Percentiles rank a stretch among this genome's conserved stretches.
These are phyloP conservation scores for Kodamaea kakaduensis DNA, from an alignment of 805 yeast species.

Conservation along the genomic window DNA sequence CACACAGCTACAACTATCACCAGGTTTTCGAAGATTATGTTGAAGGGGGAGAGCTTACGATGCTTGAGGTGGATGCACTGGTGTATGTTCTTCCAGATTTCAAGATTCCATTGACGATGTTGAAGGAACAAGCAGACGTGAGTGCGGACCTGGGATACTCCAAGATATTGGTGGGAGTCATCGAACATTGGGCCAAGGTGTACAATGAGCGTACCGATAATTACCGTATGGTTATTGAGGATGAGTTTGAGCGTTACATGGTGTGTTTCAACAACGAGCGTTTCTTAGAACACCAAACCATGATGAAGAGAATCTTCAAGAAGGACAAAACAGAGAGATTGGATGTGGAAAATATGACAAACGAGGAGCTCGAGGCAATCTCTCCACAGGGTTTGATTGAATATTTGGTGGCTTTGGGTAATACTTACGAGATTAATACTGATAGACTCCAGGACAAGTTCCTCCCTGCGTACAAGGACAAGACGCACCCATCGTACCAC, in stretches of 20 bases:
- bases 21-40: conserved; percentile 40
- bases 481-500: conserved; percentile 48
- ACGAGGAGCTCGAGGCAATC: conserved; percentile 33
- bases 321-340: conserved; percentile 14
- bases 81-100: conserved; percentile 69
- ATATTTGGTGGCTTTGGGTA: conserved; percentile 76
- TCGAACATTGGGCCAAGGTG: conserved; percentile 62
- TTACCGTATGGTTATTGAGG: conserved; percentile 56
- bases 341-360: conserved; percentile 39
- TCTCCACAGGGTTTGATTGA: conserved; percentile 70
- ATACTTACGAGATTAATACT: conserved; percentile 78
- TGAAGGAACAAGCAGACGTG: conserved; percentile 84
- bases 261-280: conserved; percentile 38
- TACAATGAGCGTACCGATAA: conserved; percentile 57
- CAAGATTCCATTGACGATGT: conserved; percentile 72
- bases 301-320: conserved; percentile 32
- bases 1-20: conserved; percentile 62
- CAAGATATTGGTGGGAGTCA: conserved; percentile 71
- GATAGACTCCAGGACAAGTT: conserved; percentile 63
- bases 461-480: conserved; percentile 55
- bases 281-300: conserved; percentile 42
- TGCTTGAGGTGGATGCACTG: conserved; percentile 38
- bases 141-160: conserved; percentile 85
- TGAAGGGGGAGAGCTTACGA: conserved; percentile 29
- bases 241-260: conserved; percentile 39